Percentiles rank a stretch among this genome's conserved stretches.
phyloP scores from a whole-genome alignment of 106 monocot species.

The Triglochin maritima region DNA sequence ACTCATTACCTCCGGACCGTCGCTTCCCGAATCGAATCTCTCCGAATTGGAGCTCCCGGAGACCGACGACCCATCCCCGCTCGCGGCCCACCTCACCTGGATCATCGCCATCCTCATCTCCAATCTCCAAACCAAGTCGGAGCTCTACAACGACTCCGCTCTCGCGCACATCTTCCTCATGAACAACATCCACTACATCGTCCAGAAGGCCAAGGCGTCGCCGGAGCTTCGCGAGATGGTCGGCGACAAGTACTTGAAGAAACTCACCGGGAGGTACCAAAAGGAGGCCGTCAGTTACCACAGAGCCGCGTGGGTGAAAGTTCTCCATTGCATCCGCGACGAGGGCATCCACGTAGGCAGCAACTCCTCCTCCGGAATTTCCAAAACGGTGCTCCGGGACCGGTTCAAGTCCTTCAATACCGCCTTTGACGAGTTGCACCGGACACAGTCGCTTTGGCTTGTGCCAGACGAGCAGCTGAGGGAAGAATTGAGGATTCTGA shows the following conservation, averaged over 20 bases:
- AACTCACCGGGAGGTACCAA: conserved; percentile 39
- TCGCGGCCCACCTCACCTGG: conserved; percentile 57
- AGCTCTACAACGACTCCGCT: conserved; percentile 48
- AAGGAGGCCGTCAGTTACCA: conserved; percentile 52
- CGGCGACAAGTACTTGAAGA: conserved; percentile 46
- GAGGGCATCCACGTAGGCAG: conserved; percentile 67
- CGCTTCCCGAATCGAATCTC: not conserved
- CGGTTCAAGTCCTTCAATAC: conserved; percentile 84
- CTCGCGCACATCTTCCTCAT: conserved; percentile 58
- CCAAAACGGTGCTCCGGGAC: conserved; percentile 51
- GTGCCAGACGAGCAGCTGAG: conserved; percentile 68
- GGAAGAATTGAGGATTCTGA: conserved; percentile 71
- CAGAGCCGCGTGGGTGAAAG: conserved; percentile 54
- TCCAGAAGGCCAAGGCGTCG: conserved; percentile 53
- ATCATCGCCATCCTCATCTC: conserved; percentile 48
- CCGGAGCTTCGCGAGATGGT: conserved; percentile 47
- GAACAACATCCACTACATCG: conserved; percentile 88
- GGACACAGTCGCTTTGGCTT: conserved; percentile 47
- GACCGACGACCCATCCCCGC: conserved; percentile 15
- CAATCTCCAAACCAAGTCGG: conserved; percentile 59
- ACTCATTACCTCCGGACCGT: conserved; percentile 44
- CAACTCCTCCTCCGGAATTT: conserved; percentile 51
- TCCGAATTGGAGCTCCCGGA: conserved; percentile 32
- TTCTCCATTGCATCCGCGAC: conserved; percentile 56
- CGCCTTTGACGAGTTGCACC: conserved; percentile 65